phyloP scores from a whole-genome alignment of 306 rosid genomes.

The Macrotyloma uniflorum region DNA sequence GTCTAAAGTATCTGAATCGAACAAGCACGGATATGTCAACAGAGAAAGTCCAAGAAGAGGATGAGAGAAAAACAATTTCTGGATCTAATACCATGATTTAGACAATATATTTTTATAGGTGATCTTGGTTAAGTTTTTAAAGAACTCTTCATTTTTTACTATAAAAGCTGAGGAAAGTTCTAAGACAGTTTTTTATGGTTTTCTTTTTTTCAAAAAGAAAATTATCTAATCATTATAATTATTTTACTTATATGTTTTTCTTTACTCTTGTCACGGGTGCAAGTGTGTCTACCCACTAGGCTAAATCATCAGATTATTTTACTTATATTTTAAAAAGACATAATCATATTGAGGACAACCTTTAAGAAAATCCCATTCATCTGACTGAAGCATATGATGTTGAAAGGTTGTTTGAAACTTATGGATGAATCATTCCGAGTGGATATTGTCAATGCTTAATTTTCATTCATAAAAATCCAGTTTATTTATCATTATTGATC shows the following conservation, averaged over 20 bases:
- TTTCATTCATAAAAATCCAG: neutral
- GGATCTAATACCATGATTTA: neutral
- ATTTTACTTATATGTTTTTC: no score
- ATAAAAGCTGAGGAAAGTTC: neutral
- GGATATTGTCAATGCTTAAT: neutral
- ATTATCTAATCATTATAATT: neutral
- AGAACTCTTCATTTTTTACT: neutral
- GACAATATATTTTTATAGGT: no score
- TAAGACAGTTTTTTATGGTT: neutral
- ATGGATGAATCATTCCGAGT: constrained; percentile 10
- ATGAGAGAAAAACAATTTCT: neutral
- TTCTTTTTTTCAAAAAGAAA: neutral
- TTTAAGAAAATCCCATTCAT: constrained; percentile 13
- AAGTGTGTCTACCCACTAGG: no score
- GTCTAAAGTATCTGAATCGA: constrained; percentile 65
- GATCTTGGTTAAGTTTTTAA: neutral
- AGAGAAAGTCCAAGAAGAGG: neutral
- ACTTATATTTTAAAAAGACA: neutral
- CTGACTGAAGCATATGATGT: no score
- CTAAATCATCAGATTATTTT: no score
- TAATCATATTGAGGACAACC: constrained; percentile 2
- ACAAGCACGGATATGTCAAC: constrained; percentile 27
- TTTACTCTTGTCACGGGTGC: no score
- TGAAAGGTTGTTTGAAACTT: neutral
- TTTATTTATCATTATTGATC: neutral